Percentiles rank a stretch among this genome's conserved stretches.
These are phyloP conservation scores for Porphyra umbilicalis DNA, from an alignment of 31 red algal species.

Conservation along the genomic window DNA sequence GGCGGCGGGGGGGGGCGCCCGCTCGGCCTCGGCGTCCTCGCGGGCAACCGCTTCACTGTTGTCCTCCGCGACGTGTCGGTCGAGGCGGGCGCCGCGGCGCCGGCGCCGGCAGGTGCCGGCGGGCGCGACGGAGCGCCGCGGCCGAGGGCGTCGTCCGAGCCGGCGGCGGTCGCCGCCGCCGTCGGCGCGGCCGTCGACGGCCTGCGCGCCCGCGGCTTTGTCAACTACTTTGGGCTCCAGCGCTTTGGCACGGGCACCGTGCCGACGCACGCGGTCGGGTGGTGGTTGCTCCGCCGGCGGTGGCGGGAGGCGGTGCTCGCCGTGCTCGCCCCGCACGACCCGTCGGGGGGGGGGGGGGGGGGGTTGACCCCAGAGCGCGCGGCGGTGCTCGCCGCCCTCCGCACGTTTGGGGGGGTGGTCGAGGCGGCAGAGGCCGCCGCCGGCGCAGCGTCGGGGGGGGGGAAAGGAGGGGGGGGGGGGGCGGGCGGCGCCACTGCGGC, in stretches of 20 bases:
- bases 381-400: constrained; percentile 15
- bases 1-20: not conserved
- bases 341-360: not conserved
- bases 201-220: constrained; percentile 50
- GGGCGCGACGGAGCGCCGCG: not conserved
- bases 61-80: constrained; percentile 43
- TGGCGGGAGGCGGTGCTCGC: not conserved
- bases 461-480: too few species aligned
- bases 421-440: constrained; percentile 13
- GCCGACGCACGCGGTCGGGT: constrained; percentile 73
- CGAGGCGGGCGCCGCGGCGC: not conserved
- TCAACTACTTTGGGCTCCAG: constrained; percentile 97
- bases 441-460: too few species aligned
- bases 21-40: constrained; percentile 54
- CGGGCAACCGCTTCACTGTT: constrained; percentile 81
- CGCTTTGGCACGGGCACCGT: constrained; percentile 79
- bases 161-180: not conserved
- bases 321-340: constrained; percentile 6
- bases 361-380: constrained; percentile 16
- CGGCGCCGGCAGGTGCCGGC: not conserved
- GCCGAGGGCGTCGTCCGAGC: not conserved
- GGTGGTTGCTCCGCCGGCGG: constrained; percentile 33
- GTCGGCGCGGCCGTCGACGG: constrained; percentile 30
- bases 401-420: constrained; percentile 19
- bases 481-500: not conserved